These are phyloP conservation scores for Aaosphaeria pasadenensis DNA, from an alignment of 2,329 filamentous ascomycete genomes.

Conservation along the genomic window DNA sequence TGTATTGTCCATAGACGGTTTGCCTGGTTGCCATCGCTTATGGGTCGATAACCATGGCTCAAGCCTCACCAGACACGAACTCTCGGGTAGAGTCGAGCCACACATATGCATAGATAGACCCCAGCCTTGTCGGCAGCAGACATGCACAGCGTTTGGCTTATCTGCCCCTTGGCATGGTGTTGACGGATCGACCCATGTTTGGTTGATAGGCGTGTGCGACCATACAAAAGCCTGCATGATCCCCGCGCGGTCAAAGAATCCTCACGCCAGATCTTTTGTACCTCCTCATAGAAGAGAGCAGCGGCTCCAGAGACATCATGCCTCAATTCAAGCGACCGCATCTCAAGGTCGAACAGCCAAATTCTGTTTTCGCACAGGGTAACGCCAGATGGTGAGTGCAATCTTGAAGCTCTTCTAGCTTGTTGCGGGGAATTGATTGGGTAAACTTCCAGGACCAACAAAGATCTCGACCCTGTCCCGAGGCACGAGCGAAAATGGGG, in stretches of 20 bases:
- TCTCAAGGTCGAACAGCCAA: slow-evolving; percentile 44
- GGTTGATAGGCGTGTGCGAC: slow-evolving; percentile 1
- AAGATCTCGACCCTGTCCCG: slow-evolving; percentile 50
- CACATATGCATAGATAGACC: too few relatives aligned
- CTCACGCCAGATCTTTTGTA: too few relatives aligned
- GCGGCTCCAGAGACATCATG: slow-evolving; percentile 11
- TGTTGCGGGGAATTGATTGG: background rate
- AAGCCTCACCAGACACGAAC: too few relatives aligned
- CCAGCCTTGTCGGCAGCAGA: too few relatives aligned
- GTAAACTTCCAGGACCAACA: slow-evolving; percentile 39
- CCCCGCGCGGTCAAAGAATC: too few relatives aligned
- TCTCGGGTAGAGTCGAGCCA: too few relatives aligned
- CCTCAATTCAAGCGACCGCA: slow-evolving; percentile 36
- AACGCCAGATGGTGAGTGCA: slow-evolving; percentile 31
- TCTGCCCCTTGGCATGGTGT: background rate
- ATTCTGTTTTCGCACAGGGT: slow-evolving; percentile 45
- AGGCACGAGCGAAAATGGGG: slow-evolving; percentile 45
- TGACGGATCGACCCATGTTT: background rate
- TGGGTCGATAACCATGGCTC: too few relatives aligned
- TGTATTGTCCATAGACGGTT: too few relatives aligned
- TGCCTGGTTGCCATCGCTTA: too few relatives aligned
- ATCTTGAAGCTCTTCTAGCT: background rate
- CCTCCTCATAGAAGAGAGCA: too few relatives aligned
- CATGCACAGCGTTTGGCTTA: too few relatives aligned
- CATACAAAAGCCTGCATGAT: background rate